These are phyloP conservation scores for Rhizopus arrhizus DNA, from an alignment of 371 early-diverging fungal species.

Conservation along the genomic window DNA sequence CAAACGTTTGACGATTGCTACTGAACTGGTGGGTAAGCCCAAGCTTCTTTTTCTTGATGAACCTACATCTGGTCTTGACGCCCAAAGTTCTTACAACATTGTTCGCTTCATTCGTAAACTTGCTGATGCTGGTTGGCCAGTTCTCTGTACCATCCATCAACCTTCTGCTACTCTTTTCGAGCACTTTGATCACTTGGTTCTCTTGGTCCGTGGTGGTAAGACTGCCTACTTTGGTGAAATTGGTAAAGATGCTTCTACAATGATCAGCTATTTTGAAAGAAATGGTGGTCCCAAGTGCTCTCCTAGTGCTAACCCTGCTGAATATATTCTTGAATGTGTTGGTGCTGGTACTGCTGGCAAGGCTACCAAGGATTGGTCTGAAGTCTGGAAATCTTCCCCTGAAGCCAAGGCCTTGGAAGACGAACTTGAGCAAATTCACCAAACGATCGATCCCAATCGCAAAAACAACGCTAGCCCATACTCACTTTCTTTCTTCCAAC, in stretches of 20 bases:
- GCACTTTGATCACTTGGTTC: constrained; percentile 77
- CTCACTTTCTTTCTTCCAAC: constrained; percentile 34
- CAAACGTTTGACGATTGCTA: constrained; percentile 67
- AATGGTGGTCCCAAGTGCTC: constrained; percentile 65
- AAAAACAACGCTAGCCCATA: constrained; percentile 27
- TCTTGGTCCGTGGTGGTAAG: constrained; percentile 78
- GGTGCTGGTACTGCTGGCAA: constrained; percentile 65
- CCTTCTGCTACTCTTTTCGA: constrained; percentile 83
- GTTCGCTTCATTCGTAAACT: constrained; percentile 73
- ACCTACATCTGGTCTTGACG: constrained; percentile 81
- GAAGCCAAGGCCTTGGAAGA: constrained; percentile 38
- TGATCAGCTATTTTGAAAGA: constrained; percentile 66
- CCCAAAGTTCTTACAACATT: constrained; percentile 72
- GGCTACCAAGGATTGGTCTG: constrained; percentile 63
- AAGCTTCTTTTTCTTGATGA: constrained; percentile 84
- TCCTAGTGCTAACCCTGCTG: constrained; percentile 69
- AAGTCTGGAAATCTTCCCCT: constrained; percentile 59
- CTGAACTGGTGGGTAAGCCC: constrained; percentile 78
- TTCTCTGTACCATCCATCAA: constrained; percentile 86
- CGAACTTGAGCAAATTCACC: constrained; percentile 44
- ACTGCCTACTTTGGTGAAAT: constrained; percentile 84
- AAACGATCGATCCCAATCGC: constrained; percentile 26
- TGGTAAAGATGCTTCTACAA: constrained; percentile 54
- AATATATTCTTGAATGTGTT: constrained; percentile 72
- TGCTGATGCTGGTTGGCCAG: constrained; percentile 66